Conservation (phyloP, 1,139 yeast genomes). For the Magnusiomyces paraingens region DNA sequence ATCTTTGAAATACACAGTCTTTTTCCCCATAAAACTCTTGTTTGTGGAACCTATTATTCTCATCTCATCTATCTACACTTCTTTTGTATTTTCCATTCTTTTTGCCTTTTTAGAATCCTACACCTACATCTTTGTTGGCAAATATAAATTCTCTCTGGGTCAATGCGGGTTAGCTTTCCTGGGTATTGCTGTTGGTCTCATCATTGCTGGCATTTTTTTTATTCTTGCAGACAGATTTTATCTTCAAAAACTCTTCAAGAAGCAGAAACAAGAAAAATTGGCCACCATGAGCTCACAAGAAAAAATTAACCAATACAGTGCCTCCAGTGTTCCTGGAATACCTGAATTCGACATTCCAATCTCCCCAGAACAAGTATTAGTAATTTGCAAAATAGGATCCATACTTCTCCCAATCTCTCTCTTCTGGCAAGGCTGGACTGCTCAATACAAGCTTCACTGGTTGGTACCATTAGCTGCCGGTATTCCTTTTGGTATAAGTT, state of each 20-base stretch:
- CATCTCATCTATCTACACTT: constrained; percentile 36
- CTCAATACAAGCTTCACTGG: constrained; percentile 50
- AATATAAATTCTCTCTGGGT: constrained; percentile 6
- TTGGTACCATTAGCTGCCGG: constrained; percentile 51
- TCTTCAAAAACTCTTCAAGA: constrained; percentile 1
- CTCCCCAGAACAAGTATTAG: constrained; percentile 5
- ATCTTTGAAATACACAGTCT: constrained; percentile 26
- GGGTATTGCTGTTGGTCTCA: constrained; percentile 9
- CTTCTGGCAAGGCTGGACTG: constrained; percentile 14
- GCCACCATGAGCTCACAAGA: no score
- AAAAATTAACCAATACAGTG: no score
- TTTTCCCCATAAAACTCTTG: constrained; percentile 38
- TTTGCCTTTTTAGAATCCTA: constrained; percentile 38
- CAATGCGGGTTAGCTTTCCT: constrained; percentile 5
- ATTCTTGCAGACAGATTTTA: constrained; percentile 5
- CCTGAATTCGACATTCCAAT: not conserved
- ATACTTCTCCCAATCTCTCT: constrained; percentile 9
- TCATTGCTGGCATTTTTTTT: constrained; percentile 5
- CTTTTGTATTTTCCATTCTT: constrained; percentile 39
- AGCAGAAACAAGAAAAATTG: not conserved
- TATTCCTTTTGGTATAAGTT: constrained; percentile 46
- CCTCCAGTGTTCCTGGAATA: not conserved
- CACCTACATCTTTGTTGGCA: constrained; percentile 29
- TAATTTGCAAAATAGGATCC: constrained; percentile 8
- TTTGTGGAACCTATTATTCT: constrained; percentile 37